These are phyloP conservation scores for Metschnikowia lachancei DNA, from an alignment of 805 yeast species.

Conservation along the genomic window DNA sequence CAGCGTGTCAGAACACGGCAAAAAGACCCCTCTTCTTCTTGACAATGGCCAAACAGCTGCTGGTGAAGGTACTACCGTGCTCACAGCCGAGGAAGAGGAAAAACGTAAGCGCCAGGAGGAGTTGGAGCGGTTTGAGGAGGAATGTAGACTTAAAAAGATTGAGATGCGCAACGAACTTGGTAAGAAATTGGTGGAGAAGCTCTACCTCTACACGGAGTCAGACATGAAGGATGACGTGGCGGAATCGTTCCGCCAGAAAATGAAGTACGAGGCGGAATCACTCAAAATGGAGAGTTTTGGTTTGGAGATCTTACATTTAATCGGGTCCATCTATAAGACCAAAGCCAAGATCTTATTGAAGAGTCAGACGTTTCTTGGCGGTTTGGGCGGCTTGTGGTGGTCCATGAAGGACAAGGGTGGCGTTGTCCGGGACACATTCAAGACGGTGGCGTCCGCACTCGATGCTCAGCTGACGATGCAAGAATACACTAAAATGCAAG, in stretches of 20 bases:
- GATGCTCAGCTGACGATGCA: constrained; percentile 80
- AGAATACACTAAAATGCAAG: constrained; percentile 67
- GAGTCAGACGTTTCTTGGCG: constrained; percentile 57
- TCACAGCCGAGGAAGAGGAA: constrained; percentile 40
- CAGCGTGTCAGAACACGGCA: neutral
- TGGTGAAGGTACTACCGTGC: neutral
- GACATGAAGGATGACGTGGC: constrained; percentile 45
- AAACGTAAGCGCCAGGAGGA: constrained; percentile 48
- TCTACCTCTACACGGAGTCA: constrained; percentile 44
- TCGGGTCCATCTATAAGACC: constrained; percentile 66
- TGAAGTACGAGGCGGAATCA: constrained; percentile 78
- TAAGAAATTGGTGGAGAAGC: constrained; percentile 48
- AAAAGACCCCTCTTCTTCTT: constrained; percentile 14
- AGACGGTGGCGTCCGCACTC: constrained; percentile 67
- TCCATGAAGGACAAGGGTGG: constrained; percentile 72
- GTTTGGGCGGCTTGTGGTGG: constrained; percentile 64
- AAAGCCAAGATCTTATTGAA: constrained; percentile 65
- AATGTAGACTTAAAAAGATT: constrained; percentile 62
- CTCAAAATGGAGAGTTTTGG: constrained; percentile 83
- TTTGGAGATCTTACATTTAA: constrained; percentile 71
- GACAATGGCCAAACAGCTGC: constrained; percentile 14
- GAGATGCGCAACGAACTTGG: constrained; percentile 63
- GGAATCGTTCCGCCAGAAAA: constrained; percentile 55
- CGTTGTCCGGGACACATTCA: constrained; percentile 67
- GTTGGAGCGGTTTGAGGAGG: constrained; percentile 70